Evolutionary conservation across 2,329 filamentous ascomycete genomes (phyloP).

Genomic region (Penicillium rolfsii): DNA sequence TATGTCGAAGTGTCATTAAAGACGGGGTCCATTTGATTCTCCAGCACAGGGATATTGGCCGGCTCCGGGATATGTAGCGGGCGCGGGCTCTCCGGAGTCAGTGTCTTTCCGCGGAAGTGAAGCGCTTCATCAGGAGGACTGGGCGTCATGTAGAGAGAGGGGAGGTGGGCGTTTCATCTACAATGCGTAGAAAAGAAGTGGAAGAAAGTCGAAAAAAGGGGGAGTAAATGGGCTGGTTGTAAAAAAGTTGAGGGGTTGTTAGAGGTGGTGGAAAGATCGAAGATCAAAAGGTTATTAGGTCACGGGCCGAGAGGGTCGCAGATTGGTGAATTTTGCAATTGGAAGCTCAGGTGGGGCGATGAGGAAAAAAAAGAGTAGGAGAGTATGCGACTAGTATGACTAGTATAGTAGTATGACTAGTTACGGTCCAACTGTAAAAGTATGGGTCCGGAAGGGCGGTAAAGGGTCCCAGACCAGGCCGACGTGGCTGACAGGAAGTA

Average conservation of each 20-base stretch:
- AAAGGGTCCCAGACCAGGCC: slow-evolving; percentile 18
- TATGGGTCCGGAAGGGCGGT: slow-evolving; percentile 18
- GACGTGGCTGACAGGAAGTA: slow-evolving; percentile 10
- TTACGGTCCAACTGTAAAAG: not conserved
- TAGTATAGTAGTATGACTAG: too few relatives aligned
- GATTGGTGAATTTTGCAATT: slow-evolving; percentile 36
- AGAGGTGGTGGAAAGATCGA: not conserved
- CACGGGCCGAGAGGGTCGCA: slow-evolving; percentile 13
- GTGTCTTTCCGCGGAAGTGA: slow-evolving; percentile 66
- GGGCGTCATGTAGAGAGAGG: slow-evolving; percentile 57
- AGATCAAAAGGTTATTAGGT: not conserved
- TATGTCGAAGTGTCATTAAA: slow-evolving; percentile 70
- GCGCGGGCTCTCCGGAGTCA: slow-evolving; percentile 72
- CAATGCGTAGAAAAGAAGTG: slow-evolving; percentile 24
- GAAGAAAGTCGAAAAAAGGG: slow-evolving; percentile 6
- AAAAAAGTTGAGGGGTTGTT: not conserved
- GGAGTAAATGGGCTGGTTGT: not conserved
- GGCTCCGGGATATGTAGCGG: slow-evolving; percentile 70
- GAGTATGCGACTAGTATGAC: not conserved
- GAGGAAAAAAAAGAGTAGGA: slow-evolving; percentile 26
- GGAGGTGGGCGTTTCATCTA: slow-evolving; percentile 47
- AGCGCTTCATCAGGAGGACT: slow-evolving; percentile 52
- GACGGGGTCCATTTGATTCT: slow-evolving; percentile 71
- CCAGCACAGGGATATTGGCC: slow-evolving; percentile 69
- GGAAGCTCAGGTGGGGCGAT: slow-evolving; percentile 46